Evolutionary conservation across 2,329 filamentous ascomycete species (phyloP), one percentile per base, ranked within the genome.

Genomic region (Pseudogymnoascus sp.): DNA sequence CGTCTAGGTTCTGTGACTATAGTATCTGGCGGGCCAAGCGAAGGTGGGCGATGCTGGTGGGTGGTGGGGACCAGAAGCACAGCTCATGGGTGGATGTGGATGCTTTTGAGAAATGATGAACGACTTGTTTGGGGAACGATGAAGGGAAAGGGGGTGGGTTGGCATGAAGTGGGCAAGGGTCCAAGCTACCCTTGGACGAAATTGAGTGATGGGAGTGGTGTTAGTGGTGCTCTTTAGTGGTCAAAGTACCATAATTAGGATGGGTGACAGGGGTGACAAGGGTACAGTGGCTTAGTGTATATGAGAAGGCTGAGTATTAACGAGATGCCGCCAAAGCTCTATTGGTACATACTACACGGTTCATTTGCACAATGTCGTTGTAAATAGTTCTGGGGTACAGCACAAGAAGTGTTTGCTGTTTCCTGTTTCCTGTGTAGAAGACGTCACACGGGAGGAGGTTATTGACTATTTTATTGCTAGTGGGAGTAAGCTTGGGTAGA

Each of bases 151-250:
- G 51, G 51, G n/a, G 51, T 28, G 51, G 2, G 28, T 16, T 25
- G 25, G 25, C 31, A 10, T 7, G 14, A 19, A 57, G 1, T 19
- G 11, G 2, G n/a, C 48, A 57, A 16, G 48, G 48, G 48, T 57
- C 14, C 48, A 57, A 57, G 48, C 48, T 57, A 57, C n/a, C 48
- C 48, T 57, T 57, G 48, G 48, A n/a, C 48, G 48, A 57, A 57
- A 57, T 19, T 57, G 48, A 28, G 48, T 57, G 48, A 51, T 16
- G 45, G 23, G 28, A 51, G 23, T 31, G 45, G 45, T 51, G 21
- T 28, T 28, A n/a, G 6, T 4, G 6, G 45, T 51, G 45, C 21
- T 31, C 1, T 1, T 28, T n/a, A 11, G 21, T n/a, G 45, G 10
- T 23, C 7, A 5, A 23, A 51, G 45, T 16, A 51, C 23, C 23